Conservation (phyloP, 2,329 filamentous ascomycete genomes). For the Pestalotiopsis sp. region DNA sequence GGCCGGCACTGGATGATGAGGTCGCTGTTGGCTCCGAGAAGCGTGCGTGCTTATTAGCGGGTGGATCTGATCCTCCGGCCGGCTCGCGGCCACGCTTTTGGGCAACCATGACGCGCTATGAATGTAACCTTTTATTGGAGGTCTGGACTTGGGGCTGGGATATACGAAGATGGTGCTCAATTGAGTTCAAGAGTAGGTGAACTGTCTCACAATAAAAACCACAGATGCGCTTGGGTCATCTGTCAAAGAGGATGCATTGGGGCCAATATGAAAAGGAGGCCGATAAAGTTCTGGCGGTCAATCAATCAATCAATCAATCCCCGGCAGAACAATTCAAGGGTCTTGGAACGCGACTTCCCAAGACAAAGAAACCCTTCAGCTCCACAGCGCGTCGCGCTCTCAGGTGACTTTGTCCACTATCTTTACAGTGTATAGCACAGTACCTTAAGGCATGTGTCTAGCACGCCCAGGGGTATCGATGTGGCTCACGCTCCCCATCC, state of each 20-base stretch:
- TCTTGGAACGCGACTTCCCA: neutral
- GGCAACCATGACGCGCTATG: neutral
- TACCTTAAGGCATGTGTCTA: too few species aligned
- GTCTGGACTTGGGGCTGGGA: neutral
- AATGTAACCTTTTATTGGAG: neutral
- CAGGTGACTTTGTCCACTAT: constrained; percentile 6
- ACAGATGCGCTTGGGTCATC: neutral
- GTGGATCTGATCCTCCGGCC: neutral
- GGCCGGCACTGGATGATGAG: neutral
- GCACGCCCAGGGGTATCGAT: neutral
- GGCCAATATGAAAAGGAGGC: neutral
- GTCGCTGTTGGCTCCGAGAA: neutral
- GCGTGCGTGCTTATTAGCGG: constrained; percentile 8
- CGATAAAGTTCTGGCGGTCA: neutral
- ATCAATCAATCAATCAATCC: neutral
- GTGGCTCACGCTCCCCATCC: neutral
- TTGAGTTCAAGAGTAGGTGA: neutral
- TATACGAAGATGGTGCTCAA: neutral
- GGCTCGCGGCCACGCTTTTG: constrained; percentile 8
- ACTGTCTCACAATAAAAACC: too few species aligned
- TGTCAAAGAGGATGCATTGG: neutral
- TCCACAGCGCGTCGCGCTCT: constrained; percentile 3
- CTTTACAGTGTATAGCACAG: too few species aligned
- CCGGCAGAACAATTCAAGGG: neutral
- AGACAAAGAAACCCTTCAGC: neutral